Conservation (phyloP, 176 grass and related monocot genomes). For the Hordeum vulgare region DNA sequence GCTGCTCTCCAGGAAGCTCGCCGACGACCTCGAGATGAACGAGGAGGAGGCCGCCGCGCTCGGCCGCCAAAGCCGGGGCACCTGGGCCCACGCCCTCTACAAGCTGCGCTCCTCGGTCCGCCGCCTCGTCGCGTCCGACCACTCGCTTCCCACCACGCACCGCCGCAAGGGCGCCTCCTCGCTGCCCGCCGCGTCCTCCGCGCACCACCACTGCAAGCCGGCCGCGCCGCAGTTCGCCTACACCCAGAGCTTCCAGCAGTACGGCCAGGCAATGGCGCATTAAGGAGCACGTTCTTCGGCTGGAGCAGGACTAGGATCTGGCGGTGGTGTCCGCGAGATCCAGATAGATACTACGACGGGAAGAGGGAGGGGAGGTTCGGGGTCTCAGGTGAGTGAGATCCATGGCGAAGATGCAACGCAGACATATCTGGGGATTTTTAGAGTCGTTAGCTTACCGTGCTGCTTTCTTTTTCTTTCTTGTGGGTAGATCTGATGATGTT, state of each 20-base stretch:
- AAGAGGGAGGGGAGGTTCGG: neutral
- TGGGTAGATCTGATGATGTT: conserved; percentile 30
- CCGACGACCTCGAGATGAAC: conserved; percentile 93
- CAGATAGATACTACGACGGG: neutral
- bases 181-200: conserved; percentile 37
- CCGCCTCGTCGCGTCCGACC: conserved; percentile 39
- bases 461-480: neutral
- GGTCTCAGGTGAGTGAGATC: neutral
- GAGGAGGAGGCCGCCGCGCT: conserved; percentile 78
- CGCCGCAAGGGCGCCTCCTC: conserved; percentile 2
- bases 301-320: neutral
- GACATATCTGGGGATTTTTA: conserved; percentile 11
- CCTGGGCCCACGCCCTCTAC: conserved; percentile 71
- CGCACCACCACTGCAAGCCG: conserved; percentile 45
- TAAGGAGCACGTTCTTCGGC: neutral
- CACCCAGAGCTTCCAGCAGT: conserved; percentile 57
- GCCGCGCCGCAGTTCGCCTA: conserved; percentile 40
- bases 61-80: conserved; percentile 57
- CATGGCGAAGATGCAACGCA: neutral
- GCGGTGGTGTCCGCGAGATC: neutral
- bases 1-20: conserved; percentile 68
- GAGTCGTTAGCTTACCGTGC: conserved; percentile 6
- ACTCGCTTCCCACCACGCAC: conserved; percentile 59
- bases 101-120: conserved; percentile 59
- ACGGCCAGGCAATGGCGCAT: conserved; percentile 20